Base-by-base conservation (phyloP, 2,329 filamentous ascomycete genomes). In the Arachnopeziza araneosa region DNA sequence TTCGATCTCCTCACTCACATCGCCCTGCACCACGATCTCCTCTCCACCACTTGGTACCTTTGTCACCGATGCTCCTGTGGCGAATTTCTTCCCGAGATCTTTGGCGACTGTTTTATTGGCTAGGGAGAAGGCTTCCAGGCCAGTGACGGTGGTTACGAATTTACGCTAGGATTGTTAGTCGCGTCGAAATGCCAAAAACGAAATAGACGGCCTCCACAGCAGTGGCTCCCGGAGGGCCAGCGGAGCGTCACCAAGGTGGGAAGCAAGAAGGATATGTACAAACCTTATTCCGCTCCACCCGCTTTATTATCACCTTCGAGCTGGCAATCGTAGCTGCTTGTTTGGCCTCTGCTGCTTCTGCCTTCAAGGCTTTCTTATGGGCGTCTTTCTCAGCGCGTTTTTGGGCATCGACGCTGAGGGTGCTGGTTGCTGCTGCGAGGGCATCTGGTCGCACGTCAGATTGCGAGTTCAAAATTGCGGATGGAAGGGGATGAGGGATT, bases 71-170 rank as follows among this genome's bases (percentile, higher is more conserved):
- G 87, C 89, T 0, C 95, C 95, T 10, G 95, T 98, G 30, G 95
- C 95, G 72, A 99, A 98, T 78, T 97, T 98, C 84, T 98, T 99
- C 64, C 95, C 95, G 68, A 98, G 87, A 71, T 98, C 95, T 80
- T 98, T 98, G 60, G 93, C 88, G 8, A 96, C 83, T 79, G 97
- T 98, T 77, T 99, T 99, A 71, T 97, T 82, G 59, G 98, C 93
- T 50, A 98, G 76, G 0, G 91, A 91, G 71, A 97, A 96, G 0
- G 88, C 86, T 75, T 99, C 95, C 22, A 99, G 80, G 0, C 95
- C 95, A 7, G 85, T 85, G n/a, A 99, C 87, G 19, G 93, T 88
- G 0, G 95, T 99, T 58, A 99, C 93, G 73, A 87, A 96, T 79
- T 99, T 99, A 72, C 95, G 86, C 83, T 64, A 50, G 9, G 23